Percentiles rank a stretch among this genome's conserved stretches.
Evolutionary conservation across 352 stramenopile species (phyloP).

Genomic region (Saprolegnia diclina): DNA sequence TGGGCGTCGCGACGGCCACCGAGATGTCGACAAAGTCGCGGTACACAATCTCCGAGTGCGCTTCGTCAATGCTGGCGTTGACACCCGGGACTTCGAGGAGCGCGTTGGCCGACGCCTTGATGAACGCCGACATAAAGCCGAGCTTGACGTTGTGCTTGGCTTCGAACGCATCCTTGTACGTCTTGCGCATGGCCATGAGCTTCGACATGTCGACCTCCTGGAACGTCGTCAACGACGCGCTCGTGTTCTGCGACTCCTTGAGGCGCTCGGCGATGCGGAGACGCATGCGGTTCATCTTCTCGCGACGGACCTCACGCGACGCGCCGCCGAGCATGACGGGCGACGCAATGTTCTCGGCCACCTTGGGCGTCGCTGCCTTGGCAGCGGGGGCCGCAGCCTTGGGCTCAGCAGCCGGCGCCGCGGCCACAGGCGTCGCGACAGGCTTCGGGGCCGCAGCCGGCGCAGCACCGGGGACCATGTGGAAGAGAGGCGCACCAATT

Average conservation of each 20-base stretch:
- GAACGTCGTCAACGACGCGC: slow-evolving; percentile 98
- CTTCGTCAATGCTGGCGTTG: slow-evolving; percentile 98
- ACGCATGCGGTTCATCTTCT: slow-evolving; percentile 99
- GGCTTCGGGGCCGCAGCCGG: slow-evolving; percentile 29
- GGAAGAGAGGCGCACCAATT: slow-evolving; percentile 90
- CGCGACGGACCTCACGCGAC: slow-evolving; percentile 51
- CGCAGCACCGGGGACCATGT: slow-evolving; percentile 71
- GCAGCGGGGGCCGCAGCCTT: slow-evolving; percentile 30
- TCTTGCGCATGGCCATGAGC: slow-evolving; percentile 91
- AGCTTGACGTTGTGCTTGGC: slow-evolving; percentile 98
- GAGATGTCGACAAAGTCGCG: slow-evolving; percentile 98
- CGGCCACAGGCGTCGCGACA: slow-evolving; percentile 20
- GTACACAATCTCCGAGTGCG: slow-evolving; percentile 98
- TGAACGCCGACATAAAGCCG: slow-evolving; percentile 98
- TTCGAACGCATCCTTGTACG: slow-evolving; percentile 96
- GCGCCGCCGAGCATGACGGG: slow-evolving; percentile 47
- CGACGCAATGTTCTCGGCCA: slow-evolving; percentile 30
- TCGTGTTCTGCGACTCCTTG: slow-evolving; percentile 98
- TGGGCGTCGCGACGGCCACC: slow-evolving; percentile 95
- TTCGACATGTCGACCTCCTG: slow-evolving; percentile 98
- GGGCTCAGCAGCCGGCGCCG: slow-evolving; percentile 23
- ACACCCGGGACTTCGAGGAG: slow-evolving; percentile 93
- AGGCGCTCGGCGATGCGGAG: slow-evolving; percentile 94
- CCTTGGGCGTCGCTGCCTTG: slow-evolving; percentile 30
- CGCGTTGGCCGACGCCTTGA: slow-evolving; percentile 92